These are phyloP conservation scores for Euphorbia corollata DNA, from an alignment of 441 rosid genomes.

Conservation along the genomic window DNA sequence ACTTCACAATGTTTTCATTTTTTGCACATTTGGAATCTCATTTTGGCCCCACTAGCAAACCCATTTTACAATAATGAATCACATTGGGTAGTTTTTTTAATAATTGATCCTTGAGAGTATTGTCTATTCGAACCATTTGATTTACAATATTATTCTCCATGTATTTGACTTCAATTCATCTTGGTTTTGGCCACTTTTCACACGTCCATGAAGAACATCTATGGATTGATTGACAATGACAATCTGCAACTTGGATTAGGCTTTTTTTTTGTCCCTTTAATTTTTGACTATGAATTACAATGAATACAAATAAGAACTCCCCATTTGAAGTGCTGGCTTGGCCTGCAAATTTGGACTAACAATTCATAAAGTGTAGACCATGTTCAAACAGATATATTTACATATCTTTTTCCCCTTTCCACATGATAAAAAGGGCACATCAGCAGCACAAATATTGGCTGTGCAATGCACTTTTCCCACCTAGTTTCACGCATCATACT, in stretches of 20 bases:
- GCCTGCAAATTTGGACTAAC: too few species aligned
- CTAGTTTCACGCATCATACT: not conserved
- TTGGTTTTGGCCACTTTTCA: conserved; percentile 1
- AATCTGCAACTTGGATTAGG: not conserved
- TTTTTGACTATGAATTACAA: not conserved
- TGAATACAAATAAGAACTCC: not conserved
- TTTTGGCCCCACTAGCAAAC: conserved; percentile 5
- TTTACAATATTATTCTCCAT: not conserved
- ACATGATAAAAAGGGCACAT: not conserved
- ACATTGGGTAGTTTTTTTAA: not conserved
- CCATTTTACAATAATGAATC: not conserved
- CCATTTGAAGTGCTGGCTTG: not conserved
- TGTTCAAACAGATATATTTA: too few species aligned
- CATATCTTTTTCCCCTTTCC: not conserved
- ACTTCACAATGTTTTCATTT: not conserved
- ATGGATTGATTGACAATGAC: conserved; percentile 2
- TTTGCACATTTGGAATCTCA: not conserved
- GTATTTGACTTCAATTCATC: not conserved
- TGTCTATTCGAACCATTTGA: not conserved
- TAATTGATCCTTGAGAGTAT: not conserved
- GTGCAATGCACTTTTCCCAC: not conserved
- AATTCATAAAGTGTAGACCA: too few species aligned
- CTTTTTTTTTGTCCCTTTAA: too few species aligned
- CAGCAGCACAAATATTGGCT: not conserved
- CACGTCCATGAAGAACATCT: not conserved